Evolutionary conservation across 495 filamentous ascomycete genomes (phyloP).

Genomic region (Aspergillus sclerotiicarbonarius): DNA sequence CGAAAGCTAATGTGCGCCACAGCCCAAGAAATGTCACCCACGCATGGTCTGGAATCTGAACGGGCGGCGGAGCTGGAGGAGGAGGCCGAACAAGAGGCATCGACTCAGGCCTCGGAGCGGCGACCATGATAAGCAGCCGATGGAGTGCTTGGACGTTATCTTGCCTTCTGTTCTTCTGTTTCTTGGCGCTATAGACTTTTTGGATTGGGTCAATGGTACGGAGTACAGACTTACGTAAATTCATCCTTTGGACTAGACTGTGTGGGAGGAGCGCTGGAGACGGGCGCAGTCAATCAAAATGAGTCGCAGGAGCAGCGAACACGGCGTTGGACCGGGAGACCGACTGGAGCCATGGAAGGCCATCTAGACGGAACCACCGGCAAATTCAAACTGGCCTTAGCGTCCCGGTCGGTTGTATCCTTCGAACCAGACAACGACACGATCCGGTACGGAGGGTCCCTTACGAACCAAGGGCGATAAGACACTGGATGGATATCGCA

Average conservation of each 20-base stretch:
- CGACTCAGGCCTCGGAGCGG: constrained; percentile 17
- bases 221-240: background rate
- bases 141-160: background rate
- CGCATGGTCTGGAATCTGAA: constrained; percentile 33
- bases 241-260: background rate
- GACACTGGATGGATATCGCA: background rate
- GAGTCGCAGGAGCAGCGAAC: background rate
- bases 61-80: constrained; percentile 21
- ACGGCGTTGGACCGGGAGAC: background rate
- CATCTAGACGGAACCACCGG: constrained; percentile 6
- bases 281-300: background rate
- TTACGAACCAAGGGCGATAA: background rate
- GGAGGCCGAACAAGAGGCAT: constrained; percentile 15
- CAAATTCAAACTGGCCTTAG: constrained; percentile 2
- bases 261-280: background rate
- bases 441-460: background rate
- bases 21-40: constrained; percentile 49
- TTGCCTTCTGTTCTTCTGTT: background rate
- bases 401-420: background rate
- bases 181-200: background rate
- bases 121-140: constrained; percentile 11
- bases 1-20: constrained; percentile 15
- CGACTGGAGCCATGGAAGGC: background rate
- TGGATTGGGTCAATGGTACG: background rate
- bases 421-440: background rate